Evolutionary conservation across 176 grass and related monocot species (phyloP).

Genomic region (Pontederia crassipes): DNA sequence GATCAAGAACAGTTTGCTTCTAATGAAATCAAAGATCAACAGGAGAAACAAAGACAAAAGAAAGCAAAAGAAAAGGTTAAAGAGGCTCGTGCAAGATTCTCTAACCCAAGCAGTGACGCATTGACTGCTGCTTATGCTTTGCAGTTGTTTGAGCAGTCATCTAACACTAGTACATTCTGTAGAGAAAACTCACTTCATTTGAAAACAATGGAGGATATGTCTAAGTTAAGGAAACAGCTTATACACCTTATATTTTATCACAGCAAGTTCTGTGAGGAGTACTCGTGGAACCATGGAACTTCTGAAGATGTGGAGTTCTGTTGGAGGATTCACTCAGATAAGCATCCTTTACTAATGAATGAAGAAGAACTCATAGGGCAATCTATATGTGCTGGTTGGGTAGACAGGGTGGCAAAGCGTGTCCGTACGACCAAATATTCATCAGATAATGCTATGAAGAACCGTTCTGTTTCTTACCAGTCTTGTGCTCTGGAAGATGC

Average conservation of each 20-base stretch:
- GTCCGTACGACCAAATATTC: conserved; percentile 23
- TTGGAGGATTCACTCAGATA: conserved; percentile 51
- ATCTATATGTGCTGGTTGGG: conserved; percentile 89
- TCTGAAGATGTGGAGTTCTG: conserved; percentile 54
- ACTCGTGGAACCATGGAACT: conserved; percentile 60
- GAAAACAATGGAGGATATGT: conserved; percentile 98
- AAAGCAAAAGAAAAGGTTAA: conserved; percentile 49
- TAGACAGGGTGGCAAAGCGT: conserved; percentile 81
- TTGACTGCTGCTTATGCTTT: conserved; percentile 71
- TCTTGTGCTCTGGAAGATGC: conserved; percentile 58
- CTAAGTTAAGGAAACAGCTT: conserved; percentile 90
- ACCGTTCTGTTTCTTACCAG: conserved; percentile 48
- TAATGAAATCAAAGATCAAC: conserved; percentile 24
- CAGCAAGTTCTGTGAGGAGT: conserved; percentile 55
- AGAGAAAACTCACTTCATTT: conserved; percentile 71
- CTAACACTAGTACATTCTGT: conserved; percentile 59
- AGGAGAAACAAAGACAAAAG: conserved; percentile 48
- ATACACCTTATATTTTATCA: conserved; percentile 73
- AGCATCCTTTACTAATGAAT: conserved; percentile 40
- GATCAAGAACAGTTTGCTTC: conserved; percentile 22
- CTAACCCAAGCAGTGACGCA: conserved; percentile 77
- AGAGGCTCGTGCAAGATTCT: conserved; percentile 55
- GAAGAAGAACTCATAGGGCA: conserved; percentile 77
- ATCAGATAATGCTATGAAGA: conserved; percentile 50
- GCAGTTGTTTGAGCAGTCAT: conserved; percentile 66